Evolutionary conservation across 345 rosid genomes (phyloP), one percentile per base, ranked within the genome.

Genomic region (Moricandia arvensis): DNA sequence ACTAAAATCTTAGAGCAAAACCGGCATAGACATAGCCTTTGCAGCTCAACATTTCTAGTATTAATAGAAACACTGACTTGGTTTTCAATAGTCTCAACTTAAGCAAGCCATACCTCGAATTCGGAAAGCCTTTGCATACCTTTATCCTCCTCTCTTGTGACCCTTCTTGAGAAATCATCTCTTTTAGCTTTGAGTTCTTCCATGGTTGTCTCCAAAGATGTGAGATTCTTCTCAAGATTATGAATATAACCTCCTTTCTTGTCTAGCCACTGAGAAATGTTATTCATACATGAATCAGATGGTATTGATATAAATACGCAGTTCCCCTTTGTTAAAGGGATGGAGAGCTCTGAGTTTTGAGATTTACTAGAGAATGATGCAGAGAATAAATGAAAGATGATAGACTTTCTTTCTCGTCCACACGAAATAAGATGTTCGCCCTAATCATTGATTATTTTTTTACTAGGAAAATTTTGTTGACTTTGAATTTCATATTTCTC

Each of bases 101-200:
- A 37, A 47, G 4, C 27, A 16, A 78, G 59, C 70, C 78, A 78
- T 5, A 53, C 31, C 7, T 66, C 5, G 55, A 78, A 10, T 61
- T 49, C 12, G 0, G 29, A 0, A 1, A 67, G 69, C 33, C 17
- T 26, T 53, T 33, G 31, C 1, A 2, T 31, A 30, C 60, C 57
- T 59, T 13, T 8, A 35, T 66, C 57, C n/a, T 62, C 71, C 12
- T 55, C 80, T 27, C 63, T 41, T 4, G n/a, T 45, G 27, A 72
- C 18, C 66, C 18, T 34, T 17, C 38, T 24, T 11, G 0, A 8
- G 17, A 72, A 9, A 45, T 72, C 81, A 8, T 53, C 60, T 3
- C 51, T n/a, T 27, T 4, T 34, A 0, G 49, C 72, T 68, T 0
- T 37, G 29, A 77, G 57, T 0, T 35, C 43, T 27, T 29, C 33